Percentiles rank a stretch among this genome's conserved stretches.
phyloP scores from a whole-genome alignment of 257 asterid species.

The Solanum raphanifolium region DNA sequence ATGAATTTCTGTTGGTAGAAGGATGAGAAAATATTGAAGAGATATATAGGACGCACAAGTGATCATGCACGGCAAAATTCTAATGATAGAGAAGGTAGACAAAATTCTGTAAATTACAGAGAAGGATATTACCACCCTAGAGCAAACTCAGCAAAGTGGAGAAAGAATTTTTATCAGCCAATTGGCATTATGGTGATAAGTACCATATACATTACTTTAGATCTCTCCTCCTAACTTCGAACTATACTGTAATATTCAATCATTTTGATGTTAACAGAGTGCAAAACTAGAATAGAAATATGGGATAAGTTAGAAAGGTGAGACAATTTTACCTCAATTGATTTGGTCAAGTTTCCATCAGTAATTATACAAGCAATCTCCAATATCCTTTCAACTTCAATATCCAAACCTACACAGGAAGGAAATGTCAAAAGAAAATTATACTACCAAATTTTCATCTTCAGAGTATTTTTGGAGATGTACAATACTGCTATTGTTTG shows the following conservation, averaged over 20 bases:
- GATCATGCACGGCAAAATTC: neutral
- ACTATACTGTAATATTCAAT: neutral
- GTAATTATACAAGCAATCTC: conserved; percentile 97
- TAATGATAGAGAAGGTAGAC: neutral
- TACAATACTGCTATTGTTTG: neutral
- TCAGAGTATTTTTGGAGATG: neutral
- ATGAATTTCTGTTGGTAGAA: neutral
- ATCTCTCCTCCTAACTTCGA: neutral
- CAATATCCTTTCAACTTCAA: conserved; percentile 75
- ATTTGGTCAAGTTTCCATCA: conserved; percentile 70
- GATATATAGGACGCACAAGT: neutral
- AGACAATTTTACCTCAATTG: conserved; percentile 47
- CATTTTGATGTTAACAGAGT: neutral
- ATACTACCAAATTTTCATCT: neutral
- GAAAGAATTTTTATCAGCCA: conserved; percentile 1
- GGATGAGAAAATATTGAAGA: neutral
- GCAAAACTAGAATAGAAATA: neutral
- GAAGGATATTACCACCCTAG: neutral
- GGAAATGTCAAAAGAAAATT: neutral
- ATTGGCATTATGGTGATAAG: neutral
- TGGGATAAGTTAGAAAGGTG: neutral
- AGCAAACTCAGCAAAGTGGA: neutral
- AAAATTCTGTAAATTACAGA: neutral
- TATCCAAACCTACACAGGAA: conserved; percentile 59
- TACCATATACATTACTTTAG: neutral